Evolutionary conservation across 352 stramenopile genomes (phyloP), one percentile per base, ranked within the genome.

Genomic region (Globisporangium solare): DNA sequence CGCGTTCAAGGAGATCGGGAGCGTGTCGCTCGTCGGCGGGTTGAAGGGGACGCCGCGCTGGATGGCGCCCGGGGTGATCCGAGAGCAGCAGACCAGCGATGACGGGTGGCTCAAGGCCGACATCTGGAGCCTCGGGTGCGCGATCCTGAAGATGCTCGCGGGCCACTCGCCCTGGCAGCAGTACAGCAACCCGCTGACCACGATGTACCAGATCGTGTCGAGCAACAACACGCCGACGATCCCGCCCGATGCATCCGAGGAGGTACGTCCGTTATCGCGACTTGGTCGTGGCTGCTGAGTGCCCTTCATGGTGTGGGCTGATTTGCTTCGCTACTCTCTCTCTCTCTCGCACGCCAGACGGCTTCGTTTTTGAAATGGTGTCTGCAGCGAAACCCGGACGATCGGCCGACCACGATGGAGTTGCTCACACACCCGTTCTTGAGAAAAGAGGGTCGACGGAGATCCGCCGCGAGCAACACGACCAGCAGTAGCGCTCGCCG

Each of bases 381-480:
- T 51, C 63, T 92, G 10, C 82, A 89, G 35, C 79, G 82, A 11
- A 75, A 86, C 47, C 79, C 82, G 20, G 63, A 63, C 17, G 67
- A 96, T 18, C 78, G 96, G 43, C 90, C 94, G 5, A 92, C 73
- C 17, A 88, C 95, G 6, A 72, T 57, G 18, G 79, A 97, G 53
- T 72, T 99, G n/a, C 68, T 99, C 0, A 60, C 75, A 3, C 89
- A 98, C 60, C 76, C 80, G 5, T 99, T 99, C 65, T 59, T 98
- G 8, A 66, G 65, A 55, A 60, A 22, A 47, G 61, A 58, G 22
- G 17, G 21, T 27, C 41, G 2, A 6, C 35, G 22, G 12, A 41
- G n/a, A 31, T 42, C 46, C 45, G 45, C 41, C 54, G 17, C 20
- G 15, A 22, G 13, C 35, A 22, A 10, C 35, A 21, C 21, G 61